These are phyloP conservation scores for Hypoxylon trugodes DNA, from an alignment of 495 filamentous ascomycete genomes.

Conservation along the genomic window DNA sequence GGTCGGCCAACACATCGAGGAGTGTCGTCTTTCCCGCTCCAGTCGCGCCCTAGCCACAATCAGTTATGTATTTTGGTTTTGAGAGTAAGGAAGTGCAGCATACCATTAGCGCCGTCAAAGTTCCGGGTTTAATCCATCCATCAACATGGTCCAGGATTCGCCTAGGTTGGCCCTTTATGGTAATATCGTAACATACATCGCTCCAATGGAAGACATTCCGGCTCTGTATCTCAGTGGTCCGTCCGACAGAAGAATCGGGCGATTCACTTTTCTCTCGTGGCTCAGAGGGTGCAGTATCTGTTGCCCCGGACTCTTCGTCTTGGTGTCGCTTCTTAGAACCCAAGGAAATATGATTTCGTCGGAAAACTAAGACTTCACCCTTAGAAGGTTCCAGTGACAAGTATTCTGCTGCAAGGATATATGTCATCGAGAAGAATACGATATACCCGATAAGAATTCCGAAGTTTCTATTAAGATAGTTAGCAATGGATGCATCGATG, in stretches of 20 bases:
- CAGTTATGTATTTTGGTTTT: not conserved
- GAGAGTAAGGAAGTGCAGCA: slow-evolving; percentile 55
- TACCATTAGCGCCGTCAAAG: slow-evolving; percentile 84
- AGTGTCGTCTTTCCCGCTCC: slow-evolving; percentile 79
- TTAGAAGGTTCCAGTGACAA: slow-evolving; percentile 80
- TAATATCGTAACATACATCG: slow-evolving; percentile 85
- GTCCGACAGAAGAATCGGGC: slow-evolving; percentile 52
- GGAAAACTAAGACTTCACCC: slow-evolving; percentile 89
- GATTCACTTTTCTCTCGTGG: slow-evolving; percentile 52
- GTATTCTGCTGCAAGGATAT: slow-evolving; percentile 76
- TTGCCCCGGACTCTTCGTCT: slow-evolving; percentile 44
- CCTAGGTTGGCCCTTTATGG: slow-evolving; percentile 75
- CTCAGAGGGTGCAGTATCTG: slow-evolving; percentile 58
- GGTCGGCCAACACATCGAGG: slow-evolving; percentile 76
- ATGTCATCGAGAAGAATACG: slow-evolving; percentile 67
- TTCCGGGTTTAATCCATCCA: slow-evolving; percentile 91
- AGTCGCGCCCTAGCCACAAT: slow-evolving; percentile 64
- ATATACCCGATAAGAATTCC: slow-evolving; percentile 81
- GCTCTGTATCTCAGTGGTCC: slow-evolving; percentile 54
- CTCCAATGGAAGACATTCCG: slow-evolving; percentile 82
- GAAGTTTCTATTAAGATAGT: slow-evolving; percentile 73
- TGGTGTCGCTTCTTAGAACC: slow-evolving; percentile 19
- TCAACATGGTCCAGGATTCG: slow-evolving; percentile 84
- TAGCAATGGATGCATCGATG: not conserved
- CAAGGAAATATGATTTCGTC: slow-evolving; percentile 21